phyloP scores from a whole-genome alignment of 1,284 basidiomycete genomes.

The Leccinum pachyderme region DNA sequence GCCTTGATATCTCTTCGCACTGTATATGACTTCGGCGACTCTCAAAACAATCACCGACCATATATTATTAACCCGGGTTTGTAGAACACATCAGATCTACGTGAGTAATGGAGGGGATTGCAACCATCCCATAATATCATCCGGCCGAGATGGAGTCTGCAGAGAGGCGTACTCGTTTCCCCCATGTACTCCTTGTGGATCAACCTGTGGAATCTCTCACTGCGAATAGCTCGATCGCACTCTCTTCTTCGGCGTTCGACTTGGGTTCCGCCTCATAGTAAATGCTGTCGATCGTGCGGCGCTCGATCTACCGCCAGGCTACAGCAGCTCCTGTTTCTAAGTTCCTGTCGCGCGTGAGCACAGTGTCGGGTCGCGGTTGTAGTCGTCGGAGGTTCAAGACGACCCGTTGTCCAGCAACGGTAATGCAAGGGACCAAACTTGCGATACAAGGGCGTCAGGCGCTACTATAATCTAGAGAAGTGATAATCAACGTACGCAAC shows the following conservation, averaged over 20 bases:
- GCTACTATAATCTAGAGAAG: background rate
- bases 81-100: background rate
- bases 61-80: too few species aligned
- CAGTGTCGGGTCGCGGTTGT: background rate
- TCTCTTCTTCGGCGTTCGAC: background rate
- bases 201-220: background rate
- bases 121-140: background rate
- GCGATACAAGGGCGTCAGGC: background rate
- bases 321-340: background rate
- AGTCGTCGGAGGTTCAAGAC: conserved; percentile 10
- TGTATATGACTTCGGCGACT: too few species aligned
- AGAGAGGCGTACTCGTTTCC: background rate
- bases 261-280: background rate
- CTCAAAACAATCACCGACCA: too few species aligned
- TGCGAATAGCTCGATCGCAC: background rate
- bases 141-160: background rate
- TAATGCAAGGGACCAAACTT: conserved; percentile 2
- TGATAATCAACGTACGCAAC: background rate
- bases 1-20: too few species aligned
- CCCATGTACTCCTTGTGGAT: background rate
- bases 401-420: conserved; percentile 5
- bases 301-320: background rate
- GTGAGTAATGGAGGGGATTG: background rate
- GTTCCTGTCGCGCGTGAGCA: background rate
- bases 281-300: background rate